Evolutionary conservation across 805 yeast species (phyloP).

Genomic region (Wickerhamomyces mucosus): DNA sequence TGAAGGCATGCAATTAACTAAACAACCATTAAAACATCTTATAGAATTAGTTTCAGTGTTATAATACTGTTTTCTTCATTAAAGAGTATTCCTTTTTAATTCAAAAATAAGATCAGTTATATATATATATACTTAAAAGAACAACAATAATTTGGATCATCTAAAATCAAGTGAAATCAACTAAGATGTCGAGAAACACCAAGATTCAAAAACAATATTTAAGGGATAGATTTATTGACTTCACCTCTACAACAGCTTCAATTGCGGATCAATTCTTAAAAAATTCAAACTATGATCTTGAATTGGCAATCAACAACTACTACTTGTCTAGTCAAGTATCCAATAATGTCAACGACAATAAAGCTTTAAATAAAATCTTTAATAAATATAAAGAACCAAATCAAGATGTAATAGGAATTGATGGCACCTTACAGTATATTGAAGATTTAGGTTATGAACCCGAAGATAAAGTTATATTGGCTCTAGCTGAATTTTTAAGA

Average conservation of each 20-base stretch:
- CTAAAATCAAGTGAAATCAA: background rate
- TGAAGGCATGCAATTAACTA: too few species aligned
- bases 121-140: too few species aligned
- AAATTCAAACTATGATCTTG: constrained; percentile 16
- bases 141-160: background rate
- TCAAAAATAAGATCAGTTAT: too few species aligned
- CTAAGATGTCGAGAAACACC: constrained; percentile 13
- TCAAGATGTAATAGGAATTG: constrained; percentile 46
- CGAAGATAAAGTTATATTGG: constrained; percentile 65
- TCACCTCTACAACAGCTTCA: constrained; percentile 15
- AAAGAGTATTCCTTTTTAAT: too few species aligned
- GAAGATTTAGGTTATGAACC: constrained; percentile 60
- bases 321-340: constrained; percentile 15
- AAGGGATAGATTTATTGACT: constrained; percentile 21
- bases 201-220: constrained; percentile 14
- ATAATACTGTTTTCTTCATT: too few species aligned
- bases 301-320: constrained; percentile 19
- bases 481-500: constrained; percentile 59
- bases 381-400: constrained; percentile 16
- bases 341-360: constrained; percentile 9
- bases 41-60: too few species aligned
- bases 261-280: constrained; percentile 17
- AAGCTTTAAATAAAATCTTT: constrained; percentile 9
- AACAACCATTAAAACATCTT: too few species aligned
- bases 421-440: constrained; percentile 66